Percentiles rank a stretch among this genome's conserved stretches.
phyloP scores from a whole-genome alignment of 805 yeast genomes.

The Saccharomycopsis fodiens region DNA sequence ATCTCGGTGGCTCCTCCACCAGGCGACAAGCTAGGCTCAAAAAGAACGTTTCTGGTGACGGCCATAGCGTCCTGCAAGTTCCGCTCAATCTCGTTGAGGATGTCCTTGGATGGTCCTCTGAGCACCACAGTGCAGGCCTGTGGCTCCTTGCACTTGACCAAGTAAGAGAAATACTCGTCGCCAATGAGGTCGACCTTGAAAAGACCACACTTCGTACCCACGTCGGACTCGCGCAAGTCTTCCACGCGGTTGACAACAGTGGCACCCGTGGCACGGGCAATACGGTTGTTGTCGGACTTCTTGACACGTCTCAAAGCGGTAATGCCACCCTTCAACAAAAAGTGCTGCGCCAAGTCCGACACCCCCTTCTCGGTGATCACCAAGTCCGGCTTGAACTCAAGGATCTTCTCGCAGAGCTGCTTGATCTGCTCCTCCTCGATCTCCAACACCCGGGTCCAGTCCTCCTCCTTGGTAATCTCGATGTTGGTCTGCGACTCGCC shows the following conservation, averaged over 20 bases:
- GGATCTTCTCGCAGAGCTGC: conserved; percentile 73
- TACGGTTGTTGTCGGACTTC: conserved; percentile 92
- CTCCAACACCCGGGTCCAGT: conserved; percentile 91
- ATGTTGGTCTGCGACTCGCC: conserved; percentile 98
- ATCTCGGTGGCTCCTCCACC: conserved; percentile 99
- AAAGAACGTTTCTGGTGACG: conserved; percentile 88
- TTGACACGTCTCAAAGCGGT: conserved; percentile 90
- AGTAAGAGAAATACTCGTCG: conserved; percentile 89
- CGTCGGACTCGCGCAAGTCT: conserved; percentile 83
- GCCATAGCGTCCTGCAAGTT: conserved; percentile 98
- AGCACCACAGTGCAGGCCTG: conserved; percentile 88
- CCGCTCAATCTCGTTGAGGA: conserved; percentile 91
- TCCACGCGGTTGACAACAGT: conserved; percentile 93
- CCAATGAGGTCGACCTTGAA: conserved; percentile 94
- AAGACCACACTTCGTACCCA: conserved; percentile 83
- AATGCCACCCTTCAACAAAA: conserved; percentile 85
- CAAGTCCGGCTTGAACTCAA: conserved; percentile 82
- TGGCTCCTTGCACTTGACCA: conserved; percentile 76
- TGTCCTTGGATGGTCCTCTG: conserved; percentile 96
- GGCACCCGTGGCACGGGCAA: conserved; percentile 96
- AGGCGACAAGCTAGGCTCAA: conserved; percentile 91
- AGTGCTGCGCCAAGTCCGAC: conserved; percentile 95
- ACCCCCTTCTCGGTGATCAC: conserved; percentile 98
- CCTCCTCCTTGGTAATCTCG: conserved; percentile 92
- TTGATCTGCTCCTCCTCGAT: conserved; percentile 98